Percentiles rank a stretch among this genome's conserved stretches.
Evolutionary conservation across 2,329 filamentous ascomycete species (phyloP).

Genomic region (Apiospora marii): DNA sequence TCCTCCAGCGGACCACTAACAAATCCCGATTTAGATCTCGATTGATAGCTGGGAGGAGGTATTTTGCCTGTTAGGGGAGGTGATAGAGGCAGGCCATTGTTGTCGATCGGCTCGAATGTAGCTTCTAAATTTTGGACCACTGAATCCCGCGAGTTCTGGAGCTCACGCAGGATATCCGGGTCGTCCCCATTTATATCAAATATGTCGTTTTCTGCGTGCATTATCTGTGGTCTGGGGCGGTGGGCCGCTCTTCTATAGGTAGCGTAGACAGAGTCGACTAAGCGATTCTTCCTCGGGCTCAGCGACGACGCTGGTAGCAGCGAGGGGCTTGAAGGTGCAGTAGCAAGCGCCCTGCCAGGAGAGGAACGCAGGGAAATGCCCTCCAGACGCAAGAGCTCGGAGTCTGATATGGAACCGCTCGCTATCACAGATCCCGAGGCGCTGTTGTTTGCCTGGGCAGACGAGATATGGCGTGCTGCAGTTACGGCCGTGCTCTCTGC

Average conservation of each 20-base stretch:
- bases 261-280: slow-evolving; percentile 39
- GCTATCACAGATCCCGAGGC: slow-evolving; percentile 36
- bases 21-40: slow-evolving; percentile 33
- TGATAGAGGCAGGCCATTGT: slow-evolving; percentile 38
- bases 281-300: slow-evolving; percentile 39
- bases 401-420: slow-evolving; percentile 54
- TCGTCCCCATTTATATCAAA: not conserved
- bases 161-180: not conserved
- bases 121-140: slow-evolving; percentile 28
- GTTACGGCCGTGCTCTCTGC: slow-evolving; percentile 29
- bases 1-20: slow-evolving; percentile 42
- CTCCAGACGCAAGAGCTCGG: slow-evolving; percentile 55
- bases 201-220: not conserved
- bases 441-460: slow-evolving; percentile 29
- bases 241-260: slow-evolving; percentile 39
- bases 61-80: slow-evolving; percentile 41
- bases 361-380: slow-evolving; percentile 53
- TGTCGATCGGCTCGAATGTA: slow-evolving; percentile 35
- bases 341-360: slow-evolving; percentile 32
- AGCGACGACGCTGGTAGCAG: slow-evolving; percentile 36
- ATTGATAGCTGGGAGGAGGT: slow-evolving; percentile 32
- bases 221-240: slow-evolving; percentile 33
- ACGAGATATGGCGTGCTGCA: slow-evolving; percentile 18
- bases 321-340: slow-evolving; percentile 37
- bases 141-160: slow-evolving; percentile 29